These are phyloP conservation scores for Fraxinus angustifolia DNA, from an alignment of 305 asterid species.

Conservation along the genomic window DNA sequence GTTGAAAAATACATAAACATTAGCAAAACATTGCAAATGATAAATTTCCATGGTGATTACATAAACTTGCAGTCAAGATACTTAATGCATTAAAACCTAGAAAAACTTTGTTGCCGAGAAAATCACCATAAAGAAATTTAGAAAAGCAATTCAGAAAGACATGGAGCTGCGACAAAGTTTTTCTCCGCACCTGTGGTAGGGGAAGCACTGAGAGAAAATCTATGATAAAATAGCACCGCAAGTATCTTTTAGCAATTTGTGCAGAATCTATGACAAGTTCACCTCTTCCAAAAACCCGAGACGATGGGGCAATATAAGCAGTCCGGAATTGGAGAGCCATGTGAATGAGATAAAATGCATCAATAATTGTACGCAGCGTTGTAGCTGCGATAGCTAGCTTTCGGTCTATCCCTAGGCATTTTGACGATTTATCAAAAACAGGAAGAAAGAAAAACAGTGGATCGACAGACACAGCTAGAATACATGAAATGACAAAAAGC, in stretches of 20 bases:
- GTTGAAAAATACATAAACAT: not conserved
- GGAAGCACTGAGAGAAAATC: slow-evolving; percentile 96
- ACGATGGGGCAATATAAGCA: slow-evolving; percentile 96
- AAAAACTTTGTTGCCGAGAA: not conserved
- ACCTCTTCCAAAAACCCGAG: slow-evolving; percentile 98
- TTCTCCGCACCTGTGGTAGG: slow-evolving; percentile 80
- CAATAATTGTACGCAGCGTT: slow-evolving; percentile 78
- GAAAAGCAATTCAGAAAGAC: not conserved
- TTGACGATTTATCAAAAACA: slow-evolving; percentile 55
- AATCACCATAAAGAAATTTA: not conserved
- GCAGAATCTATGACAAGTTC: slow-evolving; percentile 97
- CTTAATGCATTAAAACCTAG: not conserved
- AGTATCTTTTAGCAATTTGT: slow-evolving; percentile 89
- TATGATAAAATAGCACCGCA: slow-evolving; percentile 76
- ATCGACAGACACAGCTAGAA: slow-evolving; percentile 88
- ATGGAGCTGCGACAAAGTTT: slow-evolving; percentile 9
- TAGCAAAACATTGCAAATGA: not conserved
- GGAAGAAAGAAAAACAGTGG: slow-evolving; percentile 97
- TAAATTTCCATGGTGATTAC: not conserved
- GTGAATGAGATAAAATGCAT: slow-evolving; percentile 87
- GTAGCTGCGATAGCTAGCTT: slow-evolving; percentile 84
- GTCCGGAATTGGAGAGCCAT: slow-evolving; percentile 98
- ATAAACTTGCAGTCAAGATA: not conserved
- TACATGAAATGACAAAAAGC: slow-evolving; percentile 85
- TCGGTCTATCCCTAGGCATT: slow-evolving; percentile 86